Evolutionary conservation across 1,284 basidiomycete genomes (phyloP).

Genomic region (Trametes polyzona): DNA sequence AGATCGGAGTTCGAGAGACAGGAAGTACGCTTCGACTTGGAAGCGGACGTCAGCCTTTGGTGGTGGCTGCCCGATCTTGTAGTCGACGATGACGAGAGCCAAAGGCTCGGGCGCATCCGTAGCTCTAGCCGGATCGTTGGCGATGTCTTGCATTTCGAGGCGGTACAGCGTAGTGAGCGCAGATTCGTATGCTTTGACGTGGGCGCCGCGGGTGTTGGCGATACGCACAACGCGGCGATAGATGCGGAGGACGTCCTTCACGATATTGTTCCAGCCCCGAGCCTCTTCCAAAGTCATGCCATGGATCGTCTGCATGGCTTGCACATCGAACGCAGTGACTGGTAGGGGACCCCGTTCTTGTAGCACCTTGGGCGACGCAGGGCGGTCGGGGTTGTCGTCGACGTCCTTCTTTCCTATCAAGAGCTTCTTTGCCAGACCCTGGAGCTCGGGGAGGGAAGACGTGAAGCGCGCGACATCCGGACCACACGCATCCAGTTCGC

Average conservation of each 20-base stretch:
- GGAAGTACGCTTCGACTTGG: conserved; percentile 56
- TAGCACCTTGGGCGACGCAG: neutral
- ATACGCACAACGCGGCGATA: conserved; percentile 45
- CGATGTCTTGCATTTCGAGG: conserved; percentile 46
- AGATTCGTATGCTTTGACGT: conserved; percentile 56
- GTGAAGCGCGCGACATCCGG: conserved; percentile 14
- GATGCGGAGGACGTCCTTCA: conserved; percentile 36
- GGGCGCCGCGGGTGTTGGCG: conserved; percentile 50
- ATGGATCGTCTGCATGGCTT: conserved; percentile 21
- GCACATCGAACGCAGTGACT: neutral
- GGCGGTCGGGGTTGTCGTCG: neutral
- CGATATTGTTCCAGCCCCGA: conserved; percentile 42
- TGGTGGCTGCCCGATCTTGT: conserved; percentile 53
- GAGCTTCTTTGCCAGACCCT: conserved; percentile 17
- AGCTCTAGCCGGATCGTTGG: conserved; percentile 39
- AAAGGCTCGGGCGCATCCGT: conserved; percentile 45
- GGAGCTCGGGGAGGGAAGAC: conserved; percentile 1
- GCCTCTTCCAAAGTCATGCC: conserved; percentile 30
- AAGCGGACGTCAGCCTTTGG: conserved; percentile 59
- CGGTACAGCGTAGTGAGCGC: conserved; percentile 52
- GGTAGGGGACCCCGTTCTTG: conserved; percentile 4
- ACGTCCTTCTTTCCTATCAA: neutral
- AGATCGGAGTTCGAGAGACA: conserved; percentile 50
- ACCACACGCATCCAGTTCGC: conserved; percentile 15
- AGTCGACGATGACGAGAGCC: conserved; percentile 50